Percentiles rank a stretch among this genome's conserved stretches.
These are phyloP conservation scores for Alternaria sp. DNA, from an alignment of 2,329 filamentous ascomycete genomes.

Conservation along the genomic window DNA sequence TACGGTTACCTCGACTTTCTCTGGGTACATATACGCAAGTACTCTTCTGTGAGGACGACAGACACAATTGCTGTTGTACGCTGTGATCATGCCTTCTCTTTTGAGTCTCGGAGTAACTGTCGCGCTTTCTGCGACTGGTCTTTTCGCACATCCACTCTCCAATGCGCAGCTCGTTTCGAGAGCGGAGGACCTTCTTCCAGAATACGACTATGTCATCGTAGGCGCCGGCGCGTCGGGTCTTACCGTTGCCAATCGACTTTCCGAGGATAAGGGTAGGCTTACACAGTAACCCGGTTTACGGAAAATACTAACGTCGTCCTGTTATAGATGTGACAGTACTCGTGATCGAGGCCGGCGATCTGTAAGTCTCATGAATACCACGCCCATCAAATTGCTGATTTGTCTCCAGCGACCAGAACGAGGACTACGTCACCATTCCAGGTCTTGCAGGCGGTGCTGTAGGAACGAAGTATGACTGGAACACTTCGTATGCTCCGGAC, in stretches of 20 bases:
- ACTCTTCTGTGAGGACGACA: background rate
- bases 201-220: constrained; percentile 37
- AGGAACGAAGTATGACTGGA: constrained; percentile 37
- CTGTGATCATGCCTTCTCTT: constrained; percentile 15
- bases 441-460: constrained; percentile 31
- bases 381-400: constrained; percentile 5
- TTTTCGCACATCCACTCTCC: constrained; percentile 25
- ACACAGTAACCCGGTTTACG: background rate
- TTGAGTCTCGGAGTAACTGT: constrained; percentile 12
- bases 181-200: constrained; percentile 18
- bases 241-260: constrained; percentile 38
- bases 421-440: constrained; percentile 31
- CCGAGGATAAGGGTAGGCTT: constrained; percentile 25
- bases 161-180: constrained; percentile 17
- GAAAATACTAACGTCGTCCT: background rate
- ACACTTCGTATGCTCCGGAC: constrained; percentile 22
- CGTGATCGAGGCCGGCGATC: constrained; percentile 31
- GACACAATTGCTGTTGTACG: background rate
- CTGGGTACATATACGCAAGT: background rate
- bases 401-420: constrained; percentile 22
- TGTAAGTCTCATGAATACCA: constrained; percentile 13
- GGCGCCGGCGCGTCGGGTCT: constrained; percentile 35
- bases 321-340: constrained; percentile 24
- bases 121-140: constrained; percentile 16
- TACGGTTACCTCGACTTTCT: background rate